phyloP scores from a whole-genome alignment of 169 alveolate genomes.

The Plasmodium knowlesi region DNA sequence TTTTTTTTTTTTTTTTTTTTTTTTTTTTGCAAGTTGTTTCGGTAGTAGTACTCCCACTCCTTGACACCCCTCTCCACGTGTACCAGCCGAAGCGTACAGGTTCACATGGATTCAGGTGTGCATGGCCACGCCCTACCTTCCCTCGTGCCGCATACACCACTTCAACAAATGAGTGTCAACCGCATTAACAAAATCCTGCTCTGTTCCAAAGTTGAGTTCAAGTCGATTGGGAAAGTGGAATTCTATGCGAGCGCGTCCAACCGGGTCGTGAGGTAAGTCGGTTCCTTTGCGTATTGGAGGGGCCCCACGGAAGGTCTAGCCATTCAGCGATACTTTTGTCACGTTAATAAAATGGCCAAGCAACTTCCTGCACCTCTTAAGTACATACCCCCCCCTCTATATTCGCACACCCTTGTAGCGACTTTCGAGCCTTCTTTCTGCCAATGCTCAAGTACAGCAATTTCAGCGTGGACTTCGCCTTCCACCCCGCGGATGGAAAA shows the following conservation, averaged over 20 bases:
- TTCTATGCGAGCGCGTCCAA: slow-evolving; percentile 34
- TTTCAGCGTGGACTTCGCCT: slow-evolving; percentile 4
- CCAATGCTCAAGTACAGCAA: slow-evolving; percentile 41
- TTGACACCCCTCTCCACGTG: not conserved
- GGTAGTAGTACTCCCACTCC: not conserved
- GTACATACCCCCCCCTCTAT: no score
- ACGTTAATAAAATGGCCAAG: not conserved
- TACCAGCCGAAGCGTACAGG: not conserved
- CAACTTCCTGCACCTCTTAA: not conserved
- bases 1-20: no score
- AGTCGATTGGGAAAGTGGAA: slow-evolving; percentile 29
- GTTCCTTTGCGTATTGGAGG: not conserved
- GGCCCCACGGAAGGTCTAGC: not conserved
- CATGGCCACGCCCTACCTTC: not conserved
- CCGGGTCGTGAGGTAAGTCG: slow-evolving; percentile 27
- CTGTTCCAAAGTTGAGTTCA: slow-evolving; percentile 30
- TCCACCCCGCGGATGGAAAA: not conserved
- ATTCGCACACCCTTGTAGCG: not conserved
- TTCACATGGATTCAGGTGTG: not conserved
- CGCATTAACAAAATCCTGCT: slow-evolving; percentile 50
- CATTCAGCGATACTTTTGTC: not conserved
- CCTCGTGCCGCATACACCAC: not conserved
- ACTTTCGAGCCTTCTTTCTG: slow-evolving; percentile 32
- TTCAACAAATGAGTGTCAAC: slow-evolving; percentile 33
- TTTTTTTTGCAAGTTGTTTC: not conserved